Conservation (phyloP, 2,329 filamentous ascomycete species). For the Neonectria sp. region DNA sequence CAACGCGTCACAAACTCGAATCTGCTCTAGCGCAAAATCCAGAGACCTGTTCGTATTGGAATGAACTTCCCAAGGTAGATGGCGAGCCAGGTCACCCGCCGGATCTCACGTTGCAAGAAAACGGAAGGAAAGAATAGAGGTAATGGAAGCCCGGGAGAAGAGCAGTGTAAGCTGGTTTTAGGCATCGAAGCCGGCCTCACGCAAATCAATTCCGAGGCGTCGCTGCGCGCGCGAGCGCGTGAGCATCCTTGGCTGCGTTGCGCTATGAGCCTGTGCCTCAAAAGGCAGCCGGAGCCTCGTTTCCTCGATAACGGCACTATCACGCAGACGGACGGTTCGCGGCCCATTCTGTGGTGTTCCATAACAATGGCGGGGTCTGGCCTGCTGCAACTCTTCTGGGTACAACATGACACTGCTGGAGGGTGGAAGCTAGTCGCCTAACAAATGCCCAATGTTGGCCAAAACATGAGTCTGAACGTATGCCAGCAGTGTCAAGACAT, state of each 20-base stretch:
- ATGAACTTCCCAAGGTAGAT: background rate
- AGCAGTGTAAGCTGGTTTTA: background rate
- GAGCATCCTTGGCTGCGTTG: slow-evolving; percentile 7
- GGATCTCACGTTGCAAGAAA: background rate
- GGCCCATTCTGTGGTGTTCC: slow-evolving; percentile 12
- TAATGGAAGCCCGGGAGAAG: background rate
- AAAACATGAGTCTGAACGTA: background rate
- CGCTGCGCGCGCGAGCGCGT: background rate
- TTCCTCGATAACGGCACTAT: slow-evolving; percentile 7
- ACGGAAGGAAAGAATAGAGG: background rate
- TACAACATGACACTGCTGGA: slow-evolving; percentile 5
- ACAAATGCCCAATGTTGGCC: background rate
- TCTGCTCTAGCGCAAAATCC: background rate
- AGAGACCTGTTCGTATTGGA: background rate
- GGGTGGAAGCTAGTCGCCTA: background rate
- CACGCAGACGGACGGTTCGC: slow-evolving; percentile 10
- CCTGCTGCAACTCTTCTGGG: background rate
- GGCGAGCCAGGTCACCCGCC: background rate
- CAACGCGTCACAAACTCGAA: background rate
- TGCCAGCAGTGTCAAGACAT: background rate
- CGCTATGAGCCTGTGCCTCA: slow-evolving; percentile 1
- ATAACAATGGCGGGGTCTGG: background rate
- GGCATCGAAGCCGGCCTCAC: slow-evolving; percentile 12
- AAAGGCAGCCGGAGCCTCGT: slow-evolving; percentile 25
- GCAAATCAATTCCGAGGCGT: slow-evolving; percentile 4